These are phyloP conservation scores for Pontederia crassipes DNA, from an alignment of 176 grass and related monocot species.

Conservation along the genomic window DNA sequence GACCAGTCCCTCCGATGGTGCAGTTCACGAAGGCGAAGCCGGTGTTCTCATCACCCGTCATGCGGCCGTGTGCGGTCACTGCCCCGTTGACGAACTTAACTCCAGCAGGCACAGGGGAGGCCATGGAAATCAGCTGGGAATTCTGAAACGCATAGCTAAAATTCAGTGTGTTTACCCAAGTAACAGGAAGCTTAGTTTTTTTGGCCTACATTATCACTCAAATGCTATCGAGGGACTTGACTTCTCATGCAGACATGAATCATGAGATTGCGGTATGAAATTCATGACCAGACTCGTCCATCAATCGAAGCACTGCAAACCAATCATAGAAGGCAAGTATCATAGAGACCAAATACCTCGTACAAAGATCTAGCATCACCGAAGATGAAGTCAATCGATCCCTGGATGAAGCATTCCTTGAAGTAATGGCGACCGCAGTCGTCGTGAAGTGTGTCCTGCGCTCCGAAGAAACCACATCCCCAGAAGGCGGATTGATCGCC, in stretches of 20 bases:
- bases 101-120: slow-evolving; percentile 51
- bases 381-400: slow-evolving; percentile 84
- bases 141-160: slow-evolving; percentile 31
- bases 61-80: slow-evolving; percentile 48
- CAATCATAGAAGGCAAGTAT: not conserved
- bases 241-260: no score
- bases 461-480: slow-evolving; percentile 82
- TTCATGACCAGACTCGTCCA: not conserved
- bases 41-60: slow-evolving; percentile 43
- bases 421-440: slow-evolving; percentile 66
- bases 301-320: not conserved
- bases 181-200: no score
- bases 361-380: slow-evolving; percentile 81
- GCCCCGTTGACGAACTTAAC: slow-evolving; percentile 44
- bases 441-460: slow-evolving; percentile 83
- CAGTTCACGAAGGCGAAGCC: slow-evolving; percentile 67
- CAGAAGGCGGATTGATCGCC: slow-evolving; percentile 65
- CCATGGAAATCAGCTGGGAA: slow-evolving; percentile 69
- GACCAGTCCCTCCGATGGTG: slow-evolving; percentile 53
- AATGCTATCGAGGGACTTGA: no score
- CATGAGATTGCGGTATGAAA: not conserved
- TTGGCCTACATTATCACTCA: no score
- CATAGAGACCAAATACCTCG: slow-evolving; percentile 27
- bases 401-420: slow-evolving; percentile 81
- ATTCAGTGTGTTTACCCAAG: not conserved